Base-by-base conservation (phyloP, 257 asterid species). In the Solanum clarkiae region DNA sequence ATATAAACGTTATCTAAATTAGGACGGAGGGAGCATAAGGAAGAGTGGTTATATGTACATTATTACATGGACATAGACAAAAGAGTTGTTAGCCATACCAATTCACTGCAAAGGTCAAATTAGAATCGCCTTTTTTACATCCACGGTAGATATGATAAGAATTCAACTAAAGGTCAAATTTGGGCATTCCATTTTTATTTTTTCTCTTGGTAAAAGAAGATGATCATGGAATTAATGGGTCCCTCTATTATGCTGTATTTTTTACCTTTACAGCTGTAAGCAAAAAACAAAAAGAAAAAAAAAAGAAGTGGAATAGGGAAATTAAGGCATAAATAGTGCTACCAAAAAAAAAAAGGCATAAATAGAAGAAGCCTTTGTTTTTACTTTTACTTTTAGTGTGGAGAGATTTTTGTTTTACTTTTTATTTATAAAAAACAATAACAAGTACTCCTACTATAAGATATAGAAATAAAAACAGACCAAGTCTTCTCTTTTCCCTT, bases 181-280 rank as follows among this genome's bases (percentile, higher is more conserved):
- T 88, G 91, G 75, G 26, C 47, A 24, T 16, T 26, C 56, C 1
- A 15, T 77, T 77, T 77, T 51, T 7, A 1, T 18, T 77, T 24
- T 15, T 49, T 51, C 40, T 51, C 26, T 51, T 77, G 63, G 24
- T 75, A 77, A 26, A 51, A 51, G 42, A 77, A 51, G 24, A 75
- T 49, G 81, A 75, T 75, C 81, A 49, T 74, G 9, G 8, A 22
- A 47, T 65, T 65, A 26, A 8, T 75, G 82, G 82, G 82, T 49
- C 82, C 82, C 59, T 53, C 26, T 26, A 1, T 51, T 77, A 53
- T 85, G 83, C 88, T 86, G 90, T 85, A 86, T 71, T 86, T 85
- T 84, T 85, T 75, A 85, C 88, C 93, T 88, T 92, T 91, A 94
- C 96, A 94, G 96, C 95, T 92, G 93, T 90, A 17, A 77, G 81